phyloP scores from a whole-genome alignment of 352 stramenopile genomes.

The Globisporangium nunn region DNA sequence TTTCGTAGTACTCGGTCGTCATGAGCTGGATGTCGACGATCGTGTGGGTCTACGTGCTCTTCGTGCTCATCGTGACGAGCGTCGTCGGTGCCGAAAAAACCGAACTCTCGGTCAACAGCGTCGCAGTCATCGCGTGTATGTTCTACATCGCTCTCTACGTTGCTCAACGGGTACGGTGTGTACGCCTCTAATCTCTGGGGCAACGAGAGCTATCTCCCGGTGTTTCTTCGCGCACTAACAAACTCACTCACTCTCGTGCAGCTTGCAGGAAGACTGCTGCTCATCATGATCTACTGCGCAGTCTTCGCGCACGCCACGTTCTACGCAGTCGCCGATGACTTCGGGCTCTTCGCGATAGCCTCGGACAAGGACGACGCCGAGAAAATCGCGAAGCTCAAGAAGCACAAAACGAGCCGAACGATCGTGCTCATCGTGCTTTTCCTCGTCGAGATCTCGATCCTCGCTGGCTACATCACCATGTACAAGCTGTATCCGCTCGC shows the following conservation, averaged over 20 bases:
- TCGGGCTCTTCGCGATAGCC: slow-evolving; percentile 15
- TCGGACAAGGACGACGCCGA: neutral
- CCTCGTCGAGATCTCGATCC: slow-evolving; percentile 23
- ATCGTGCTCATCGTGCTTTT: slow-evolving; percentile 20
- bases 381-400: neutral
- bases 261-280: slow-evolving; percentile 7
- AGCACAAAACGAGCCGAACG: slow-evolving; percentile 6
- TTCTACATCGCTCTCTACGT: slow-evolving; percentile 17
- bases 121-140: slow-evolving; percentile 13
- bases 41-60: slow-evolving; percentile 21
- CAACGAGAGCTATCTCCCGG: neutral
- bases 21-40: slow-evolving; percentile 14
- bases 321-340: slow-evolving; percentile 20
- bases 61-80: slow-evolving; percentile 17
- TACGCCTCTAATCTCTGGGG: neutral
- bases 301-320: slow-evolving; percentile 20
- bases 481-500: slow-evolving; percentile 37
- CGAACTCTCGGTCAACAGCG: slow-evolving; percentile 14
- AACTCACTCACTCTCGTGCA: neutral
- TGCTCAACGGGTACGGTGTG: slow-evolving; percentile 3
- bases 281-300: slow-evolving; percentile 20
- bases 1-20: slow-evolving; percentile 16
- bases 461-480: slow-evolving; percentile 25
- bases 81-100: slow-evolving; percentile 13
- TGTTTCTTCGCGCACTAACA: neutral